Base-by-base conservation (phyloP, 2,329 filamentous ascomycete genomes). In the Fusarium sp. region DNA sequence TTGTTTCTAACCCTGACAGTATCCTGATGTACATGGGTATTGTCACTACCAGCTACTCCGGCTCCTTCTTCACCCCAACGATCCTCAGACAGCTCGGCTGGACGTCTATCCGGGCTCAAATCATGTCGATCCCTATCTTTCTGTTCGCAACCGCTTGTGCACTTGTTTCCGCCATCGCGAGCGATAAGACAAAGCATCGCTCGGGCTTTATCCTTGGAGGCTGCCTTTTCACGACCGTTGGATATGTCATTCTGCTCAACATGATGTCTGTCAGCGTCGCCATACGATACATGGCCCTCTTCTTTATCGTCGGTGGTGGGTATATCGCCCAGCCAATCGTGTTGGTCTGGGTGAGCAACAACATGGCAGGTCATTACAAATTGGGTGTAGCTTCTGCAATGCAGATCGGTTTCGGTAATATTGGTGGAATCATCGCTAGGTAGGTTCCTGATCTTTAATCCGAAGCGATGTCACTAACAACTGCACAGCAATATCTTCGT, bases 271-370 rank as follows among this genome's bases (percentile, higher is more conserved):
- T 48, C 20, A 48, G 45, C 7, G 20, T 48, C 14, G 26, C 26
- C 20, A 30, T 48, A 12, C 26, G 45, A 11, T 48, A 48, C 20
- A 48, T 48, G 45, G 45, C 45, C 20, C 45, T 48, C 14, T 48
- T 48, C 45, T 48, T 48, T 4, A 48, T 48, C 20, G 26, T 48
- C 14, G 45, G 4, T 30, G 45, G 45, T 4, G 45, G 45, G 4
- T 48, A 48, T 3, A 48, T 48, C 45, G 45, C 45, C 3, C 45
- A 48, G 1, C 45, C 45, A 30, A 48, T 48, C 3, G 45, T 48
- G 9, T 30, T 48, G 20, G 45, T 48, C 26, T 48, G 45, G 45
- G 45, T 48, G 45, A 48, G 45, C 45, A 30, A 48, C 45, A 48
- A 48, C 20, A 48, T 48, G 45, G 45, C 45, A n/a, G 45, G 45